A percentile compares a stretch with the other conserved stretches of the same genome.
These are phyloP conservation scores for Pythium inflatum DNA, from an alignment of 352 stramenopile genomes.

Conservation along the genomic window DNA sequence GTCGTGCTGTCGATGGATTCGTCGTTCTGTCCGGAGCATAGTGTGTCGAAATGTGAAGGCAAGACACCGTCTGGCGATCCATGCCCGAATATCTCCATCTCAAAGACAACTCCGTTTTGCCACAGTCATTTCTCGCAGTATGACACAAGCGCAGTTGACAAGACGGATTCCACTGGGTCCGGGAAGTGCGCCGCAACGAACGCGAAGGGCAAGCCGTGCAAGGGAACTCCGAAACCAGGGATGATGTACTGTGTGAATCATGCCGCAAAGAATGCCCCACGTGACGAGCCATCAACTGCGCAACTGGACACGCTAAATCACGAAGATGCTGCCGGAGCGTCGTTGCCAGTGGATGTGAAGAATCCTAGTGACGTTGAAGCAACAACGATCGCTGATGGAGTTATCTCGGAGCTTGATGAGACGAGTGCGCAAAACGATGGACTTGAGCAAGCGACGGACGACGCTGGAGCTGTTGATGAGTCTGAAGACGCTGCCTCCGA, in stretches of 20 bases:
- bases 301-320: neutral
- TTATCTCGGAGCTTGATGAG: neutral
- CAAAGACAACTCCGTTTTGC: slow-evolving; percentile 18
- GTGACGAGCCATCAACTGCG: neutral
- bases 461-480: slow-evolving; percentile 12
- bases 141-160: neutral
- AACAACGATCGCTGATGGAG: neutral
- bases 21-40: slow-evolving; percentile 54
- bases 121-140: neutral
- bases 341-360: too few relatives aligned
- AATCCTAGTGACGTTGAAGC: too few relatives aligned
- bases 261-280: neutral
- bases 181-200: slow-evolving; percentile 31
- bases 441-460: too few relatives aligned
- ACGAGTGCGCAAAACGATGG: neutral
- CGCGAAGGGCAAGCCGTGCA: slow-evolving; percentile 55
- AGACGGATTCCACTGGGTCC: neutral
- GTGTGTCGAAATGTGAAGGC: slow-evolving; percentile 19
- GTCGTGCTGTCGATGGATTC: slow-evolving; percentile 37
- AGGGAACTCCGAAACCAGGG: slow-evolving; percentile 32
- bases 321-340: neutral
- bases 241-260: slow-evolving; percentile 51
- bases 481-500: slow-evolving; percentile 20
- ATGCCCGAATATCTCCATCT: slow-evolving; percentile 45
- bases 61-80: slow-evolving; percentile 36